Evolutionary conservation across 2,329 filamentous ascomycete species (phyloP).

Genomic region (Ceratocystis harringtonii): DNA sequence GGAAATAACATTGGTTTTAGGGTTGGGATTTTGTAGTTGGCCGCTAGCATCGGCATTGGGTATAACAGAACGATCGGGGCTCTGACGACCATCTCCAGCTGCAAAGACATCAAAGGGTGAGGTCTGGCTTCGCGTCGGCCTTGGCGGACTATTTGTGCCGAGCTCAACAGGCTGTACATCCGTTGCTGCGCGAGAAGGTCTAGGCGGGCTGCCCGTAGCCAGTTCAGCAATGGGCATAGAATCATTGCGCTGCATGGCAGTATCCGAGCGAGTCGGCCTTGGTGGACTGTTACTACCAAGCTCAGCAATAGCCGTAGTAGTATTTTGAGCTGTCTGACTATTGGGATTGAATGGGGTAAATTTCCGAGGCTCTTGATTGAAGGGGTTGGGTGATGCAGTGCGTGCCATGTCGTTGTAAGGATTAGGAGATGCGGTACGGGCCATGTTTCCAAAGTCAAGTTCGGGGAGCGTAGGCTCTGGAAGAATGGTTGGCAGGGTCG

Average conservation of each 20-base stretch:
- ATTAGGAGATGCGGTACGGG: constrained; percentile 14
- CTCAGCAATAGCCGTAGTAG: constrained; percentile 22
- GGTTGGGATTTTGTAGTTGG: not conserved
- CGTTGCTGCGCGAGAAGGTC: not conserved
- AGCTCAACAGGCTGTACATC: constrained; percentile 10
- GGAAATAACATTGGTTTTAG: not conserved
- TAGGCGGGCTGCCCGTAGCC: not conserved
- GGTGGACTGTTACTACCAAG: constrained; percentile 23
- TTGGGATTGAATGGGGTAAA: constrained; percentile 15
- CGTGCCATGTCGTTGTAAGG: constrained; percentile 18
- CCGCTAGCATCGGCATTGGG: not conserved
- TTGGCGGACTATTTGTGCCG: not conserved
- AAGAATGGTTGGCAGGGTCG: constrained; percentile 18
- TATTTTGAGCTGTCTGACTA: not conserved
- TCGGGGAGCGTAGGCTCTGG: constrained; percentile 12
- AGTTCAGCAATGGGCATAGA: not conserved
- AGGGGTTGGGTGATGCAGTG: constrained; percentile 19
- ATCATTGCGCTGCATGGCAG: not conserved
- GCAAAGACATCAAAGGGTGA: constrained; percentile 22
- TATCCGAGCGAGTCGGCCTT: constrained; percentile 19
- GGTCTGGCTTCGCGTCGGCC: constrained; percentile 17
- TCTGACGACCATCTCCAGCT: constrained; percentile 24
- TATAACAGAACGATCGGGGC: constrained; percentile 23
- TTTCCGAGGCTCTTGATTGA: constrained; percentile 20
- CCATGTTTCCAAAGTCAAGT: constrained; percentile 10